These are phyloP conservation scores for Arxiozyma slooffiae DNA, from an alignment of 1,139 yeast genomes.

Conservation along the genomic window DNA sequence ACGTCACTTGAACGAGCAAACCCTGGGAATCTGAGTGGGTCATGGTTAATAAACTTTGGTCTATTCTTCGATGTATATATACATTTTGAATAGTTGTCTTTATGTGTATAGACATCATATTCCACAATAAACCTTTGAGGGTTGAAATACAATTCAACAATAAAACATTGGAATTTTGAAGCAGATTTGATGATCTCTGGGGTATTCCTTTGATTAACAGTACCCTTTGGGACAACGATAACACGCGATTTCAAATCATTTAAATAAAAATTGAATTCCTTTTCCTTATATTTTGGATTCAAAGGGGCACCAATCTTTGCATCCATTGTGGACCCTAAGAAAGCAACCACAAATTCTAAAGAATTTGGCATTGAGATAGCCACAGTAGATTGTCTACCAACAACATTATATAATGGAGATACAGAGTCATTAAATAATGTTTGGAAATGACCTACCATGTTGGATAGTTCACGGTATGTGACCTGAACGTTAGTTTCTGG, in stretches of 20 bases:
- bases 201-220: slow-evolving; percentile 17
- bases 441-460: slow-evolving; percentile 37
- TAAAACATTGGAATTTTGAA: slow-evolving; percentile 35
- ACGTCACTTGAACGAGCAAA: slow-evolving; percentile 40
- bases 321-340: slow-evolving; percentile 45
- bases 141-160: slow-evolving; percentile 45
- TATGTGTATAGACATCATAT: slow-evolving; percentile 33
- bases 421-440: slow-evolving; percentile 32
- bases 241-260: slow-evolving; percentile 48
- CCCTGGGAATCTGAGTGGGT: slow-evolving; percentile 32
- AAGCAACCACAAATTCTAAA: slow-evolving; percentile 46
- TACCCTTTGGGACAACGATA: slow-evolving; percentile 46
- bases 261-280: slow-evolving; percentile 53
- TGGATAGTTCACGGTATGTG: slow-evolving; percentile 33
- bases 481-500: slow-evolving; percentile 33
- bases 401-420: slow-evolving; percentile 32
- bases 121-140: slow-evolving; percentile 33
- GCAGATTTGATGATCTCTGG: slow-evolving; percentile 45
- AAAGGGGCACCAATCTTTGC: slow-evolving; percentile 55
- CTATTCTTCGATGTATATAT: slow-evolving; percentile 27
- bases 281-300: slow-evolving; percentile 48
- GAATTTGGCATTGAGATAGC: slow-evolving; percentile 53
- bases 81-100: slow-evolving; percentile 19
- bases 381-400: slow-evolving; percentile 37
- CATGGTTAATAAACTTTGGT: slow-evolving; percentile 28